Base-by-base conservation (phyloP, 2,329 filamentous ascomycete species). In the Talaromyces albobiverticillius region DNA sequence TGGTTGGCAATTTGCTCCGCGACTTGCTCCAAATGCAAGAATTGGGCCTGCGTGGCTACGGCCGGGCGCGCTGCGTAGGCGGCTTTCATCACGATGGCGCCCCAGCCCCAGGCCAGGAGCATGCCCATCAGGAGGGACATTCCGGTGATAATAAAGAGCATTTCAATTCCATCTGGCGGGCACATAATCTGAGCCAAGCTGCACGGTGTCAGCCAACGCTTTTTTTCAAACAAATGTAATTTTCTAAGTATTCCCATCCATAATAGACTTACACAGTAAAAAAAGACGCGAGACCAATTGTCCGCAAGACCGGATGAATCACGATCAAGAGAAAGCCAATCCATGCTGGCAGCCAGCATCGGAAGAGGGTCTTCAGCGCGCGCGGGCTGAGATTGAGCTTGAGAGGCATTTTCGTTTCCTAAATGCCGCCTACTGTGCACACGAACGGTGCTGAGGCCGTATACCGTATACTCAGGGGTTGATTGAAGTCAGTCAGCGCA, bases 51-150 rank as follows among this genome's bases (percentile, higher is more conserved):
- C 0, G 71, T 75, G 7, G 74, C 71, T 0, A 67, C 61, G 3
- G 64, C 66, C 2, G 77, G 68, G 13, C 78, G 66, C 2, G 71
- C 70, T 1, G 76, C 74, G 8, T 71, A 56, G 2, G 77, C 78
- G 2, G 76, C 77, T 55, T 78, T 77, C 76, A 78, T 79, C 0
- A 71, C 66, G 43, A 79, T 64, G 2, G 78, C 65, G 3, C 78
- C 78, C 78, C 78, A 81, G 4, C 68, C 76, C 60, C 62, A 64
- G 34, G 63, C 75, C 53, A 81, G 76, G 52, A 80, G 80, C 1
- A 76, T 73, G 20, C 77, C 71, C 6, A 69, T 64, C 3, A 79
- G 62, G 3, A 80, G 63, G 0, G 78, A 73, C 1, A 76, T 32
- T 0, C 70, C 62, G 9, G 64, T 73, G 5, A 80, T 64, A 2